Evolutionary conservation across 2,329 filamentous ascomycete genomes (phyloP).

Genomic region (Colletotrichum sp.): DNA sequence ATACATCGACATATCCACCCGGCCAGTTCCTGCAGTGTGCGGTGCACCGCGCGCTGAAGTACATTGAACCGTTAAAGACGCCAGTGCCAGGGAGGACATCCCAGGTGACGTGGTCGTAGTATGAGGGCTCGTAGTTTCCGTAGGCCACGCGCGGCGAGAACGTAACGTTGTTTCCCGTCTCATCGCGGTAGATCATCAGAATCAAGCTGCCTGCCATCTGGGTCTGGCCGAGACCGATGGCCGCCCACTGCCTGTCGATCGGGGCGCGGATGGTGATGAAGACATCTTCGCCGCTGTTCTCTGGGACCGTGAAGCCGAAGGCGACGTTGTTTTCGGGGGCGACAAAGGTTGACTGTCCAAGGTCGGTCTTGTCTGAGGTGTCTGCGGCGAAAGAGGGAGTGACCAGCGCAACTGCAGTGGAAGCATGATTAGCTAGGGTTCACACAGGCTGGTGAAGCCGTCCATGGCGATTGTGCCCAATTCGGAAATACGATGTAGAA

Average conservation of each 20-base stretch:
- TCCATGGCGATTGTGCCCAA: background rate
- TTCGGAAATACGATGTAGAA: background rate
- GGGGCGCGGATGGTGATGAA: constrained; percentile 60
- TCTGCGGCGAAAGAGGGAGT: constrained; percentile 28
- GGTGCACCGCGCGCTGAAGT: constrained; percentile 56
- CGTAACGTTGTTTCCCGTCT: constrained; percentile 53
- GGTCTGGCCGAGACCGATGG: constrained; percentile 57
- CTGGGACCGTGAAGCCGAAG: constrained; percentile 57
- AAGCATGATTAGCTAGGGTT: background rate
- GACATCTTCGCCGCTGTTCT: constrained; percentile 50
- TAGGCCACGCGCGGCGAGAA: constrained; percentile 58
- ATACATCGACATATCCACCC: constrained; percentile 54
- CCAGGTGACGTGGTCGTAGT: constrained; percentile 47
- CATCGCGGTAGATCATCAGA: constrained; percentile 58
- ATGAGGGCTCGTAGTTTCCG: constrained; percentile 57
- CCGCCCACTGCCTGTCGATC: constrained; percentile 53
- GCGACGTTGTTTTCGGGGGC: constrained; percentile 46
- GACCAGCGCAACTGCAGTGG: constrained; percentile 16
- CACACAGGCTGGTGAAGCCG: background rate
- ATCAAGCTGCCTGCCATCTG: constrained; percentile 59
- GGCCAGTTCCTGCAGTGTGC: constrained; percentile 58
- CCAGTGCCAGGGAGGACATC: constrained; percentile 52
- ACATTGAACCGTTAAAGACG: constrained; percentile 48
- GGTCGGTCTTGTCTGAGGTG: constrained; percentile 25
- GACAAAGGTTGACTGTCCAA: constrained; percentile 47